Base-by-base conservation (phyloP, 2,329 filamentous ascomycete species). In the Penicillium sp. region DNA sequence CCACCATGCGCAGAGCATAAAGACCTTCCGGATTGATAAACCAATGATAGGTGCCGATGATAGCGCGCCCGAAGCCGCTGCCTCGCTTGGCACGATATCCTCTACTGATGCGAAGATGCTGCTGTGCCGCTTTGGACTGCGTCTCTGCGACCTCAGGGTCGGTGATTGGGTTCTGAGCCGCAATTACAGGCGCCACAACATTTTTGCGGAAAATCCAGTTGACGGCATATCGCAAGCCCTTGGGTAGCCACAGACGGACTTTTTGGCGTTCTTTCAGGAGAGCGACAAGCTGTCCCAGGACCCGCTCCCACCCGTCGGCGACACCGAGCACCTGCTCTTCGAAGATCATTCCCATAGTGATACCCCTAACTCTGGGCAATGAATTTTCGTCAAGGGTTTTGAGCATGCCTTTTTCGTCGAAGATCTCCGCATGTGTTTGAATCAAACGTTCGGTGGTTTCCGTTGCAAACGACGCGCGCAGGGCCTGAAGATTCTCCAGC, bases 271-370 rank as follows among this genome's bases (percentile, higher is more conserved):
- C 65, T 21, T 73, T 66, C 7, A 78, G 72, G 2, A 80, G 69
- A 0, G 69, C 63, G 0, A 74, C 60, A 2, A 81, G 66, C 13
- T 75, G 69, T 4, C 69, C 66, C 0, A 82, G 63, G 0, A 82
- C 59, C 1, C 59, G 58, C 38, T 78, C 73, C 6, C 73, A 68
- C 0, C 71, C 65, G 0, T 67, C 17, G 64, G 59, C 62, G 10
- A 72, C 55, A 6, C 57, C 61, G 6, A 73, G 50, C 6, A 81
- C 70, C 15, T 77, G 73, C 64, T 82, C 79, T 53, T 82, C 79
- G 8, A 80, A 70, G 4, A 81, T 77, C 77, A 83, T 80, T 15
- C 75, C 73, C 4, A 80, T 60, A 2, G 81, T 69, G n/a, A 82
- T 71, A 0, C 75, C 78, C 0, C 72, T 68, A 2, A 81, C 56